A percentile compares a stretch with the other conserved stretches of the same genome.
Evolutionary conservation across 2,329 filamentous ascomycete species (phyloP).

Genomic region (Penicillium sp.): DNA sequence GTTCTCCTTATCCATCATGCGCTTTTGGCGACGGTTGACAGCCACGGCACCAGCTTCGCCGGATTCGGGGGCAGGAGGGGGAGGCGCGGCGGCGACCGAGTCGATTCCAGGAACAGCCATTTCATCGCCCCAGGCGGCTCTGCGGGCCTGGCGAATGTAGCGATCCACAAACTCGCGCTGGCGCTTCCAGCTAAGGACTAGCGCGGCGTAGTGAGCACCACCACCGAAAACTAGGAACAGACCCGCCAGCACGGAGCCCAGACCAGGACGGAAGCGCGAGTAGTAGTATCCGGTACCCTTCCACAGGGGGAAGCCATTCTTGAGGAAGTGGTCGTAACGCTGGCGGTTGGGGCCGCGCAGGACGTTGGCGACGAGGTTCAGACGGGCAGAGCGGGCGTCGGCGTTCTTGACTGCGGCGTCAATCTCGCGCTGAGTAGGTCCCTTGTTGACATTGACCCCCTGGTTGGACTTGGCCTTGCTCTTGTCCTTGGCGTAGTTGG

Average conservation of each 20-base stretch:
- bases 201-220: slow-evolving; percentile 78
- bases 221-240: slow-evolving; percentile 82
- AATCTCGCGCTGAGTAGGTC: slow-evolving; percentile 72
- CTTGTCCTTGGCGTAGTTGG: slow-evolving; percentile 62
- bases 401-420: slow-evolving; percentile 77
- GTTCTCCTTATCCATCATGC: slow-evolving; percentile 81
- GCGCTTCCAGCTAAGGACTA: slow-evolving; percentile 84
- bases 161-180: slow-evolving; percentile 88
- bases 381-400: slow-evolving; percentile 75
- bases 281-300: slow-evolving; percentile 99
- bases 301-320: slow-evolving; percentile 93
- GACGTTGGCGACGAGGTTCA: slow-evolving; percentile 82
- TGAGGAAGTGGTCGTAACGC: slow-evolving; percentile 91
- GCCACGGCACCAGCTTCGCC: slow-evolving; percentile 53
- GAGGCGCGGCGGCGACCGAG: slow-evolving; percentile 36
- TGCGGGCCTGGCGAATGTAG: slow-evolving; percentile 86
- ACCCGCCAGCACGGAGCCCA: slow-evolving; percentile 79
- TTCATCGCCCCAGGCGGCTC: slow-evolving; percentile 87
- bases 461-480: slow-evolving; percentile 55
- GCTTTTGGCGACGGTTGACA: slow-evolving; percentile 82
- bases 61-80: slow-evolving; percentile 49
- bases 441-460: slow-evolving; percentile 66
- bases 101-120: slow-evolving; percentile 67
- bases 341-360: slow-evolving; percentile 76
- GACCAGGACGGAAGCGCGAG: slow-evolving; percentile 82